These are phyloP conservation scores for Notholithocarpus densiflorus DNA, from an alignment of 306 rosid species.

Conservation along the genomic window DNA sequence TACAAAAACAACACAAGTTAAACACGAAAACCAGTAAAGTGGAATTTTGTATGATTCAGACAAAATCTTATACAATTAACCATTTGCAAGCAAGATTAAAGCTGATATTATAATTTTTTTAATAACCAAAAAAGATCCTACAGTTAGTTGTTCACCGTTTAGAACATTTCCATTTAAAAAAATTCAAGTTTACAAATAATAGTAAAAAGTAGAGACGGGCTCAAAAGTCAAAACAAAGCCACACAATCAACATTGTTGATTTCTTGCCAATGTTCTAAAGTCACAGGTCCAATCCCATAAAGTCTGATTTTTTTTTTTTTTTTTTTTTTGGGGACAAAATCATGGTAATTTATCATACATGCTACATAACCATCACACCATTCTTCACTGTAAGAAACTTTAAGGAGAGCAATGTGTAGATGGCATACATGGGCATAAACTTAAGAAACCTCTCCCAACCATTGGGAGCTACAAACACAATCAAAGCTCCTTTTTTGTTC, in stretches of 20 bases:
- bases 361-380: not conserved
- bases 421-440: too few species aligned
- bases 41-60: not conserved
- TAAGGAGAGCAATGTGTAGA: too few species aligned
- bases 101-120: not conserved
- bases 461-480: too few species aligned
- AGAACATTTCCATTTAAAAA: not conserved
- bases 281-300: not conserved
- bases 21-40: not conserved
- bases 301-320: too few species aligned
- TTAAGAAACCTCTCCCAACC: too few species aligned
- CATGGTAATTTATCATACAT: not conserved
- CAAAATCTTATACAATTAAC: not conserved
- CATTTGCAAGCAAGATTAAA: not conserved
- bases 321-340: too few species aligned
- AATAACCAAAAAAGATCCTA: not conserved
- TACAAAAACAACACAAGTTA: slow-evolving; percentile 32
- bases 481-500: not conserved
- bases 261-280: not conserved
- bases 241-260: not conserved
- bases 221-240: not conserved
- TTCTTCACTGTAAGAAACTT: too few species aligned
- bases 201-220: not conserved
- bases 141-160: not conserved
- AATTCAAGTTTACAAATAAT: not conserved